Percentiles rank a stretch among this genome's conserved stretches.
Conservation (phyloP, 352 stramenopile genomes). For the Phytophthora ohioensis region DNA sequence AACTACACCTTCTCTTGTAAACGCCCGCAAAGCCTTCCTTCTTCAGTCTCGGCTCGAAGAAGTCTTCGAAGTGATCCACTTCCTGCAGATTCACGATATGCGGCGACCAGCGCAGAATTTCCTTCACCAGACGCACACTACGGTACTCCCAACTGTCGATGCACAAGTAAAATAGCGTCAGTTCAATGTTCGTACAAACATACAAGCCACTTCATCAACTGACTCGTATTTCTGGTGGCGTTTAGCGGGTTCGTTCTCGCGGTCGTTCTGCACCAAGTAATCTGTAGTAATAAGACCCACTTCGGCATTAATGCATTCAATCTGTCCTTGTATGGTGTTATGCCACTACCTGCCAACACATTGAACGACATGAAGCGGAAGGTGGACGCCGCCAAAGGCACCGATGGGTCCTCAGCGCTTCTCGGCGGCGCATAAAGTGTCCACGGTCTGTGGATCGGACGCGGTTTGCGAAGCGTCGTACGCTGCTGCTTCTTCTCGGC, state of each 20-base stretch:
- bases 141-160: constrained; percentile 58
- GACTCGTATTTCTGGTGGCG: constrained; percentile 63
- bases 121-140: constrained; percentile 49
- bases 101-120: constrained; percentile 59
- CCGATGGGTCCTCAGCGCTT: constrained; percentile 25
- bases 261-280: constrained; percentile 57
- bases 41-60: constrained; percentile 68
- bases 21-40: constrained; percentile 60
- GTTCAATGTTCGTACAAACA: neutral
- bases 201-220: neutral
- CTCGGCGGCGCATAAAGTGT: constrained; percentile 55
- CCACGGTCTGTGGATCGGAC: constrained; percentile 48
- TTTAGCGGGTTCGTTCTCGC: constrained; percentile 37
- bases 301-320: constrained; percentile 7
- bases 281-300: constrained; percentile 38
- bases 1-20: constrained; percentile 63
- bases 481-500: constrained; percentile 25
- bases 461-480: constrained; percentile 6
- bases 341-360: constrained; percentile 60
- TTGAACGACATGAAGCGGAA: constrained; percentile 82
- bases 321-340: neutral
- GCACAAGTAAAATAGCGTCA: neutral
- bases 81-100: constrained; percentile 75
- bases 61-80: constrained; percentile 78
- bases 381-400: constrained; percentile 35